These are phyloP conservation scores for Rhodotorula sp. DNA, from an alignment of 1,284 basidiomycete species.

Conservation along the genomic window DNA sequence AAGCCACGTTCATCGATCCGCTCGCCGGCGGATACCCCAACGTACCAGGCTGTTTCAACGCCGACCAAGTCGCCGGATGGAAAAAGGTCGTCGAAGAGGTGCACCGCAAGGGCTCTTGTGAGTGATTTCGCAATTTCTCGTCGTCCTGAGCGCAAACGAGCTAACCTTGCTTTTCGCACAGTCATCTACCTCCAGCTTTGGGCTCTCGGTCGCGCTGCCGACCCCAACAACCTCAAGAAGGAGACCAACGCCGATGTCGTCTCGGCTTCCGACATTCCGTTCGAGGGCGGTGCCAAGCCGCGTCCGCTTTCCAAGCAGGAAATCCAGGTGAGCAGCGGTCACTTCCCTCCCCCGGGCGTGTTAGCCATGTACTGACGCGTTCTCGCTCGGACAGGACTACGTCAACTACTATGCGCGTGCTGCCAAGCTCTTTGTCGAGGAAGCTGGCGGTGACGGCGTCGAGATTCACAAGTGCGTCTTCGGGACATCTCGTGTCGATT, in stretches of 20 bases:
- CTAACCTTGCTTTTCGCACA: constrained; percentile 49
- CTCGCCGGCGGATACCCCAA: constrained; percentile 29
- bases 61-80: constrained; percentile 56
- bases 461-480: constrained; percentile 57
- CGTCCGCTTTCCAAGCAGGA: constrained; percentile 43
- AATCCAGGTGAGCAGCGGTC: constrained; percentile 28
- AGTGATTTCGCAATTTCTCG: too few relatives aligned
- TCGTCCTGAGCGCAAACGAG: too few relatives aligned
- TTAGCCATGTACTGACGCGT: neutral
- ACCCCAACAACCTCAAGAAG: constrained; percentile 44
- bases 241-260: constrained; percentile 48
- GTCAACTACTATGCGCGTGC: constrained; percentile 55
- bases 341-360: too few relatives aligned
- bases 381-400: constrained; percentile 42
- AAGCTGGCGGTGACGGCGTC: constrained; percentile 66
- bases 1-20: constrained; percentile 53
- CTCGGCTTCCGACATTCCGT: constrained; percentile 48
- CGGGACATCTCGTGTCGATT: too few relatives aligned
- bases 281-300: constrained; percentile 51
- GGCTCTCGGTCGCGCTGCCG: constrained; percentile 55
- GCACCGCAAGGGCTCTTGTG: neutral
- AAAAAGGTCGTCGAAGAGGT: constrained; percentile 53
- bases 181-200: constrained; percentile 57
- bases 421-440: constrained; percentile 56
- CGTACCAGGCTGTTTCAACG: constrained; percentile 54